These are phyloP conservation scores for Calycina marina DNA, from an alignment of 2,329 filamentous ascomycete species.

Conservation along the genomic window DNA sequence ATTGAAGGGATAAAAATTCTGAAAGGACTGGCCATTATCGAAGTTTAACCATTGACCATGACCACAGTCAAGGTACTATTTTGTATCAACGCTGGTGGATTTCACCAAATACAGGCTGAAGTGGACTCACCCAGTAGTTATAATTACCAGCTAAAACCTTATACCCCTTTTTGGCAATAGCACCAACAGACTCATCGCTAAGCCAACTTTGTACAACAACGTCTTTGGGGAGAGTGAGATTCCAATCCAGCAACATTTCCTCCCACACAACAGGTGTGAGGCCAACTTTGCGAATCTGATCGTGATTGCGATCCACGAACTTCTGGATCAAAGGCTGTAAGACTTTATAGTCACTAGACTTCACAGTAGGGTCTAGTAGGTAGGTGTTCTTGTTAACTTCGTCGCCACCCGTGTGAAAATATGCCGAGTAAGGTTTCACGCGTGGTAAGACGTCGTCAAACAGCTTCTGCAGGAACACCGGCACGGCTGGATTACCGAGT, in stretches of 20 bases:
- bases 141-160: constrained; percentile 64
- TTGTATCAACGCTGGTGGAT: no score
- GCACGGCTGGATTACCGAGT: constrained; percentile 57
- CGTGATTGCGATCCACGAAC: constrained; percentile 59
- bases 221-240: constrained; percentile 54
- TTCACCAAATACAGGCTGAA: constrained; percentile 1
- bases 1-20: constrained; percentile 49
- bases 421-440: constrained; percentile 48
- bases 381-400: constrained; percentile 72
- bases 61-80: constrained; percentile 69
- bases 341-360: constrained; percentile 47
- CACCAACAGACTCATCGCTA: constrained; percentile 42
- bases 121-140: constrained; percentile 53
- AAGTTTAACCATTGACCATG: constrained; percentile 69
- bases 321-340: constrained; percentile 64
- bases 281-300: constrained; percentile 44
- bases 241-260: constrained; percentile 69
- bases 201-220: constrained; percentile 72
- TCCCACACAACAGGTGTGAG: constrained; percentile 75
- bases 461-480: constrained; percentile 55
- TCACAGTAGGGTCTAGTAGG: constrained; percentile 56
- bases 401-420: constrained; percentile 82
- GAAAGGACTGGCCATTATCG: constrained; percentile 36
- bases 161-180: constrained; percentile 47
- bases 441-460: constrained; percentile 67